Conservation (phyloP, 306 rosid species). For the Glycine tomentella region DNA sequence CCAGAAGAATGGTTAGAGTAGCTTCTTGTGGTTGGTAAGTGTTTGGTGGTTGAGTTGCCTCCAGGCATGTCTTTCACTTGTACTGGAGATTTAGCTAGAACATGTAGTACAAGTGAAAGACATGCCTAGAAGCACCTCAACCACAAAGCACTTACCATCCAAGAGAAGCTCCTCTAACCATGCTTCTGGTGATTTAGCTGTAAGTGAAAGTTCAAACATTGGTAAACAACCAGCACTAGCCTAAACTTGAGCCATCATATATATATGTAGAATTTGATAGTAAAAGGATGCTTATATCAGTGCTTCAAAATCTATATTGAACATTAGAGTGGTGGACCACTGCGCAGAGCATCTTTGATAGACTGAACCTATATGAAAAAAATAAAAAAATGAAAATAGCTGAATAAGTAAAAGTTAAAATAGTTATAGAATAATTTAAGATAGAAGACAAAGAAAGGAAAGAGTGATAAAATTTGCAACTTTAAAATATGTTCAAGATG, state of each 20-base stretch:
- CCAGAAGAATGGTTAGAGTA: too few species aligned
- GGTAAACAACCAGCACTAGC: too few species aligned
- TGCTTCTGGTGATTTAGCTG: too few species aligned
- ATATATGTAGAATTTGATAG: background rate
- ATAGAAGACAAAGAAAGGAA: background rate
- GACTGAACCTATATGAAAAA: background rate
- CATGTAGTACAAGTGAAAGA: too few species aligned
- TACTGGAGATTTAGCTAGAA: too few species aligned
- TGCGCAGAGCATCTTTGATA: background rate
- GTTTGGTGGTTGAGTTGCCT: too few species aligned
- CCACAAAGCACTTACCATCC: too few species aligned
- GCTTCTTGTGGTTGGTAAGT: too few species aligned
- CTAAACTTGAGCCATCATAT: background rate
- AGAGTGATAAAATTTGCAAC: background rate
- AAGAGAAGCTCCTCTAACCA: too few species aligned
- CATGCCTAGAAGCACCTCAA: too few species aligned
- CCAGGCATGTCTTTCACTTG: too few species aligned
- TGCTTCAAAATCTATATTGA: background rate
- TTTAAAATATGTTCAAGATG: background rate
- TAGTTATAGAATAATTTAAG: background rate
- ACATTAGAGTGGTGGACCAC: background rate
- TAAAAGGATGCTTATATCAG: background rate
- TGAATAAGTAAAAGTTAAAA: background rate
- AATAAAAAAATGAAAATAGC: background rate
- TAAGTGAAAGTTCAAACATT: too few species aligned